phyloP scores from a whole-genome alignment of 2,329 filamentous ascomycete species.

The Diaporthe caulivora region DNA sequence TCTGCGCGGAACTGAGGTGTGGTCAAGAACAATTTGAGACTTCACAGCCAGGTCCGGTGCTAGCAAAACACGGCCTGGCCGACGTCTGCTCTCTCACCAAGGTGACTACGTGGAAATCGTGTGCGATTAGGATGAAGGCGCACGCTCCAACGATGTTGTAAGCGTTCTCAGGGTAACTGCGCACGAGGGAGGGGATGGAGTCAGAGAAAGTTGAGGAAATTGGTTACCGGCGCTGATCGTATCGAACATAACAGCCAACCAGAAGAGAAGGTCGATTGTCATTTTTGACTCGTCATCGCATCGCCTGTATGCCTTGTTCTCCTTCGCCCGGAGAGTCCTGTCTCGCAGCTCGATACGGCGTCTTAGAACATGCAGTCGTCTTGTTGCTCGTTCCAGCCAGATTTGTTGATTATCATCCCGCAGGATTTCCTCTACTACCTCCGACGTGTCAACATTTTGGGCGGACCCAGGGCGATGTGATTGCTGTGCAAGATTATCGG shows the following conservation, averaged over 20 bases:
- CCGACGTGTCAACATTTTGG: constrained; percentile 8
- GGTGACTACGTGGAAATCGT: background rate
- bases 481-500: background rate
- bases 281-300: constrained; percentile 47
- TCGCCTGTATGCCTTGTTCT: background rate
- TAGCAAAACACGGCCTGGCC: background rate
- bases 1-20: background rate
- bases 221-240: constrained; percentile 37
- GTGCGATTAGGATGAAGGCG: background rate
- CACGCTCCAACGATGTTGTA: background rate
- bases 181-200: background rate
- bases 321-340: background rate
- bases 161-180: background rate
- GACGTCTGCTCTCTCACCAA: background rate
- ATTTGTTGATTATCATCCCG: constrained; percentile 34
- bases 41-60: too few species aligned
- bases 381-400: constrained; percentile 36
- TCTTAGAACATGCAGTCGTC: constrained; percentile 33
- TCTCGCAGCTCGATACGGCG: constrained; percentile 35
- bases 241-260: constrained; percentile 54
- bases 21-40: background rate
- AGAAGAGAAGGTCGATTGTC: constrained; percentile 67
- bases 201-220: background rate
- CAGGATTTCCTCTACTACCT: constrained; percentile 36
- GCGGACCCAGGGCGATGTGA: constrained; percentile 25